These are phyloP conservation scores for Calonectria honghensis DNA, from an alignment of 2,329 filamentous ascomycete genomes.

Conservation along the genomic window DNA sequence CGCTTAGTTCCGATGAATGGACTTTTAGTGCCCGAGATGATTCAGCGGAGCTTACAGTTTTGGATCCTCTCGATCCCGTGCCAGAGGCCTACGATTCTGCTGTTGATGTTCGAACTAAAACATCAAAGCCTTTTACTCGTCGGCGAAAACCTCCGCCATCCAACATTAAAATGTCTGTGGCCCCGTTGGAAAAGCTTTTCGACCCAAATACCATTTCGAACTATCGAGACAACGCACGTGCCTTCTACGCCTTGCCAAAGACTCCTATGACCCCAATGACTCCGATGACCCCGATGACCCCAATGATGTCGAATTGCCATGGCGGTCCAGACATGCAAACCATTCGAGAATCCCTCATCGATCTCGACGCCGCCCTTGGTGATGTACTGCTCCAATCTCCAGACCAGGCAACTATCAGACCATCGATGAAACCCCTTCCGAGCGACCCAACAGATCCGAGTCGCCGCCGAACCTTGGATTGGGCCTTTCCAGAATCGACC, in stretches of 20 bases:
- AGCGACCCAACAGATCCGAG: slow-evolving; percentile 75
- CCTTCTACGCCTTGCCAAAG: slow-evolving; percentile 73
- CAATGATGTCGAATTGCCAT: slow-evolving; percentile 72
- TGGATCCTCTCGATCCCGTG: slow-evolving; percentile 73
- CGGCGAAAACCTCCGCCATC: slow-evolving; percentile 74
- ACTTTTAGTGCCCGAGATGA: slow-evolving; percentile 80
- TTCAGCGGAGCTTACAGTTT: slow-evolving; percentile 73
- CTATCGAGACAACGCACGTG: slow-evolving; percentile 78
- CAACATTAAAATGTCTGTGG: slow-evolving; percentile 72
- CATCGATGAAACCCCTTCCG: slow-evolving; percentile 70
- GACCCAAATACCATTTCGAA: slow-evolving; percentile 79
- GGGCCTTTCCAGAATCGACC: slow-evolving; percentile 74
- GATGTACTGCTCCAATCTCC: slow-evolving; percentile 74
- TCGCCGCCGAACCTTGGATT: slow-evolving; percentile 72
- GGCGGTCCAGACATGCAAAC: slow-evolving; percentile 71
- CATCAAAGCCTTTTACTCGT: slow-evolving; percentile 70
- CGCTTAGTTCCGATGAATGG: slow-evolving; percentile 76
- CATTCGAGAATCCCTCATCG: slow-evolving; percentile 79
- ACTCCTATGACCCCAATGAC: slow-evolving; percentile 43
- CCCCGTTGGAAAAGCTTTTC: slow-evolving; percentile 78
- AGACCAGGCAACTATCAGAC: slow-evolving; percentile 76
- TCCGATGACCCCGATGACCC: slow-evolving; percentile 17
- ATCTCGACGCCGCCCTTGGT: slow-evolving; percentile 77
- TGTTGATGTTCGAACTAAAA: slow-evolving; percentile 72
- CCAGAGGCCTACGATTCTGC: slow-evolving; percentile 76